Base-by-base conservation (phyloP, 2,329 filamentous ascomycete species). In the Madurella fahalii region DNA sequence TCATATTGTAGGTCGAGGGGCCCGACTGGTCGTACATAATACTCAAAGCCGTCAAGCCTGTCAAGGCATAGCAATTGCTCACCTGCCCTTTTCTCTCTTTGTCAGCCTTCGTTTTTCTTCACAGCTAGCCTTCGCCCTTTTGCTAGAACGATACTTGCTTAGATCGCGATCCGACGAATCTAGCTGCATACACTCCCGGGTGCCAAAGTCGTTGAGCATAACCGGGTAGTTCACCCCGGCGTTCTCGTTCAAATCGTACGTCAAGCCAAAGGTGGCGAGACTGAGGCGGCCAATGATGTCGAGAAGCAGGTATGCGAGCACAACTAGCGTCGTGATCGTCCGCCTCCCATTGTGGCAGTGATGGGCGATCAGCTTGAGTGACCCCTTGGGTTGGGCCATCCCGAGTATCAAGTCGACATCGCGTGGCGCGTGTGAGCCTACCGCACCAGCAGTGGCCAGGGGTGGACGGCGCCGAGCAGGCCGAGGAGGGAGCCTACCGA, bases 401-500 rank as follows among this genome's bases (percentile, higher is more conserved):
- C 50, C 44, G 13, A 56, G 47, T 13, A 56, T 44, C 13, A 56
- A 34, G 34, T 53, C 49, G 18, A 53, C 43, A 12, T 53, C 40
- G 2, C 16, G 18, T 30, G 50, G 42, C 13, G 40, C 31, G n/a
- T n/a, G n/a, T n/a, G n/a, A 15, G 41, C 11, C 25, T 40, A 9
- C n/a, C 41, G 31, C n/a, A 46, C 50, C 50, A 50, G 31, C 3
- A 57, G 37, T 17, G 16, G 40, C 54, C 54, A 57, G 8, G 50
- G 54, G 11, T 53, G 20, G 40, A 41, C 43, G 37, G 41, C n/a
- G 9, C 54, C 54, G 9, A 57, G 25, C 15, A 53, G 31, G 9
- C 40, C 40, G 11, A 57, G 34, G 31, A 53, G 30, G 7, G 54
- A 52, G n/a, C 54, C n/a, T n/a, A n/a, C n/a, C n/a, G n/a, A 49